Conservation (phyloP, 1,284 basidiomycete genomes). For the Rhodotorula sp. region DNA sequence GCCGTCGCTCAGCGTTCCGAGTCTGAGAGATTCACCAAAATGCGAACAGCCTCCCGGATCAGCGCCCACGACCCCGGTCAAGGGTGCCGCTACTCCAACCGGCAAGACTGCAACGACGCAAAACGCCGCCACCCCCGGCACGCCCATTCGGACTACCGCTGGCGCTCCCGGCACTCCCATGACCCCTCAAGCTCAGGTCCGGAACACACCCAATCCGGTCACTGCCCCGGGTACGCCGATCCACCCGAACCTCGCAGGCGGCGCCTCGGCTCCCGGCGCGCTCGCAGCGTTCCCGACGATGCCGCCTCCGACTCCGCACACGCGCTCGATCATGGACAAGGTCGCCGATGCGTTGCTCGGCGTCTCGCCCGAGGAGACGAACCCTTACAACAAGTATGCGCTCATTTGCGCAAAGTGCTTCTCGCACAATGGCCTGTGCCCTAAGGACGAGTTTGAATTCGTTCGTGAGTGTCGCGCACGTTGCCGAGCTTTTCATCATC, state of each 20-base stretch:
- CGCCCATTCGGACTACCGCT: slow-evolving; percentile 10
- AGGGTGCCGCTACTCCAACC: not conserved
- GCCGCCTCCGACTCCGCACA: slow-evolving; percentile 24
- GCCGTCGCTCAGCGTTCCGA: too few relatives aligned
- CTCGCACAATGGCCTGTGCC: slow-evolving; percentile 88
- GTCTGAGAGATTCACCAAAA: too few relatives aligned
- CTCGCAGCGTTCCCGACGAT: not conserved
- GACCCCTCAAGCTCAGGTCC: too few relatives aligned
- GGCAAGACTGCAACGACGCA: not conserved
- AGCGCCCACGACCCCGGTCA: slow-evolving; percentile 4
- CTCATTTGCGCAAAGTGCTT: slow-evolving; percentile 93
- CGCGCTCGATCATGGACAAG: slow-evolving; percentile 49
- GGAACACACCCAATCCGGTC: too few relatives aligned
- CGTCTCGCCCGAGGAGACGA: slow-evolving; percentile 49
- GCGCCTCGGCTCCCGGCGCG: slow-evolving; percentile 5
- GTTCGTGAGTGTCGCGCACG: slow-evolving; percentile 70
- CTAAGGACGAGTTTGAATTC: slow-evolving; percentile 82
- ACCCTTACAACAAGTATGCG: slow-evolving; percentile 67
- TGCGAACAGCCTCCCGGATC: slow-evolving; percentile 50
- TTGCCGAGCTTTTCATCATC: too few relatives aligned
- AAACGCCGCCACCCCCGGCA: slow-evolving; percentile 2
- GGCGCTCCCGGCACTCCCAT: not conserved
- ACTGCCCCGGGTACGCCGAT: not conserved
- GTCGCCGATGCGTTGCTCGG: slow-evolving; percentile 52
- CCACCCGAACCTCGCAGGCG: not conserved